Percentiles rank a stretch among this genome's conserved stretches.
Conservation (phyloP, 352 stramenopile genomes). For the Pythium sukuiense region DNA sequence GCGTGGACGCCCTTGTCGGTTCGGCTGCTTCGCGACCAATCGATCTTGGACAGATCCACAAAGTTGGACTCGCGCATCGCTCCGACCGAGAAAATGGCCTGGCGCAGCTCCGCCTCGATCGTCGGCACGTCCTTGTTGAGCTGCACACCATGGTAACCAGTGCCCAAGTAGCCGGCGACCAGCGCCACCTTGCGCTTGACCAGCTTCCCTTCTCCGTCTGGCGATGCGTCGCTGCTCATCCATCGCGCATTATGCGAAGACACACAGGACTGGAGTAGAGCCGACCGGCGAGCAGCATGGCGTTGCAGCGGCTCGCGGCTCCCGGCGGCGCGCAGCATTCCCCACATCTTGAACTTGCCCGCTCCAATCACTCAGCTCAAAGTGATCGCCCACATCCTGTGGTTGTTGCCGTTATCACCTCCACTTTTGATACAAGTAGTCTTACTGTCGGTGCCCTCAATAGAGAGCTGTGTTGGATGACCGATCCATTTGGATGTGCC, state of each 20-base stretch:
- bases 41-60: constrained; percentile 85
- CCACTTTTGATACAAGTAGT: constrained; percentile 18
- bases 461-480: constrained; percentile 5
- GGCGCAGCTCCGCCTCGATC: constrained; percentile 82
- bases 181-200: constrained; percentile 90
- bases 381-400: not conserved
- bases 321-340: constrained; percentile 1
- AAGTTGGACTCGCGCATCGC: constrained; percentile 90
- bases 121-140: constrained; percentile 79
- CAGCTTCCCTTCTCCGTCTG: constrained; percentile 26
- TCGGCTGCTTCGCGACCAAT: constrained; percentile 87
- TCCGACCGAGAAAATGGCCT: constrained; percentile 74
- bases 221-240: constrained; percentile 4
- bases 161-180: constrained; percentile 83
- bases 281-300: not conserved
- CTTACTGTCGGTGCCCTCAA: not conserved
- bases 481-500: not conserved
- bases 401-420: constrained; percentile 21
- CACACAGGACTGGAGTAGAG: constrained; percentile 7
- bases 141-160: constrained; percentile 71
- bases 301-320: constrained; percentile 9
- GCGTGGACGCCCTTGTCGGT: constrained; percentile 93
- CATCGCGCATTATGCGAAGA: constrained; percentile 10
- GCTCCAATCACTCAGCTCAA: not conserved
- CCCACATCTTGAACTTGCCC: constrained; percentile 13